Evolutionary conservation across 768 basidiomycete genomes (phyloP).

Genomic region (Termitomyces sp.): DNA sequence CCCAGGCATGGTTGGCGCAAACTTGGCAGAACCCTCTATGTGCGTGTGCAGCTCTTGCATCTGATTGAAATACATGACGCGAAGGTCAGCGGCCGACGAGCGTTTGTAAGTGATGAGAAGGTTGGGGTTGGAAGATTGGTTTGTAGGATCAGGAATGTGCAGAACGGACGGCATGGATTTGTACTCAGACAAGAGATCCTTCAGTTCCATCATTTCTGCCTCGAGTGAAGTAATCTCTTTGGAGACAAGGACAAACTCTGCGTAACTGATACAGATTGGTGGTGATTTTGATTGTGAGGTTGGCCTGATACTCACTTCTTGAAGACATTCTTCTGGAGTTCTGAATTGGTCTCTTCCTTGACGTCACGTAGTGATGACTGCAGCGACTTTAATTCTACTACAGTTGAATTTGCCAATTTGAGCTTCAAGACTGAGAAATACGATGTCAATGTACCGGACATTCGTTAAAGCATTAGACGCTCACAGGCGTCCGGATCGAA

Average conservation of each 20-base stretch:
- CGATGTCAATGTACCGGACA: slow-evolving; percentile 6
- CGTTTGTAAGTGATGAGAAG: slow-evolving; percentile 48
- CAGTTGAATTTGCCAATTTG: slow-evolving; percentile 87
- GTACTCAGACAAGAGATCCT: slow-evolving; percentile 92
- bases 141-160: slow-evolving; percentile 81
- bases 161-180: slow-evolving; percentile 91
- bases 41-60: slow-evolving; percentile 86
- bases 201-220: slow-evolving; percentile 96
- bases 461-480: slow-evolving; percentile 25
- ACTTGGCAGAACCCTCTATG: slow-evolving; percentile 94
- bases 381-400: slow-evolving; percentile 69
- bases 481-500: slow-evolving; percentile 89
- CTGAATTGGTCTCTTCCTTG: slow-evolving; percentile 68
- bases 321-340: slow-evolving; percentile 90
- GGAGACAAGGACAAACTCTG: slow-evolving; percentile 93
- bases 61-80: slow-evolving; percentile 90
- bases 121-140: slow-evolving; percentile 40
- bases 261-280: slow-evolving; percentile 57
- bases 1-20: slow-evolving; percentile 86
- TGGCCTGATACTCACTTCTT: slow-evolving; percentile 58
- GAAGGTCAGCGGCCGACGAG: slow-evolving; percentile 93
- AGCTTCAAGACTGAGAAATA: slow-evolving; percentile 59
- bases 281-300: background rate
- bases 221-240: slow-evolving; percentile 96
- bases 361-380: slow-evolving; percentile 70